Percentiles rank a stretch among this genome's conserved stretches.
These are phyloP conservation scores for Sclerotinia glacialis DNA, from an alignment of 2,329 filamentous ascomycete species.

Conservation along the genomic window DNA sequence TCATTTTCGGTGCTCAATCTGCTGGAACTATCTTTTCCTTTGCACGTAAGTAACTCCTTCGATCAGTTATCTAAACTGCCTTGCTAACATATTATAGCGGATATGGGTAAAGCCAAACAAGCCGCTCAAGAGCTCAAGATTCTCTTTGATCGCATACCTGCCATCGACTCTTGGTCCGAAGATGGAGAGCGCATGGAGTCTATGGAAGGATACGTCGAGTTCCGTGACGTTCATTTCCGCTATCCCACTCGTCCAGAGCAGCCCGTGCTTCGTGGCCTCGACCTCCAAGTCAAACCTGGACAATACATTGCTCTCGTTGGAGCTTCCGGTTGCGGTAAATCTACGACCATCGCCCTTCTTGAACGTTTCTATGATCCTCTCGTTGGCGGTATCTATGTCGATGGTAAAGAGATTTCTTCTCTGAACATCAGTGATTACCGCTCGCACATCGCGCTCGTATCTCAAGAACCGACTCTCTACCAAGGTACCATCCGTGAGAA, in stretches of 20 bases:
- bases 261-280: conserved; percentile 83
- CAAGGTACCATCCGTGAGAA: conserved; percentile 91
- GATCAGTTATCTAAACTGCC: not conserved
- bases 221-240: conserved; percentile 88
- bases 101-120: conserved; percentile 89
- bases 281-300: conserved; percentile 69
- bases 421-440: conserved; percentile 87
- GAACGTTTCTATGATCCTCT: conserved; percentile 95
- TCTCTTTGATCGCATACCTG: conserved; percentile 78
- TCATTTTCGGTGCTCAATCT: conserved; percentile 90
- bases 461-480: conserved; percentile 91
- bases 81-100: conserved; percentile 45
- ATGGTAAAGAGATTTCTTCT: conserved; percentile 75
- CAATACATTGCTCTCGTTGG: conserved; percentile 89
- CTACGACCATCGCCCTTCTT: conserved; percentile 84
- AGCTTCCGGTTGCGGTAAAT: conserved; percentile 92
- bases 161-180: conserved; percentile 76
- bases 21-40: conserved; percentile 88
- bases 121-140: conserved; percentile 77
- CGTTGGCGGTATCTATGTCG: conserved; percentile 74
- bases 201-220: conserved; percentile 78
- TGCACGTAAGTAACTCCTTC: conserved; percentile 49
- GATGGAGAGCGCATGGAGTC: conserved; percentile 61
- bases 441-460: conserved; percentile 78
- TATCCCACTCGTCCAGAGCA: conserved; percentile 91